A percentile compares a stretch with the other conserved stretches of the same genome.
Conservation (phyloP, 2,329 filamentous ascomycete species). For the Penicillium hordei region DNA sequence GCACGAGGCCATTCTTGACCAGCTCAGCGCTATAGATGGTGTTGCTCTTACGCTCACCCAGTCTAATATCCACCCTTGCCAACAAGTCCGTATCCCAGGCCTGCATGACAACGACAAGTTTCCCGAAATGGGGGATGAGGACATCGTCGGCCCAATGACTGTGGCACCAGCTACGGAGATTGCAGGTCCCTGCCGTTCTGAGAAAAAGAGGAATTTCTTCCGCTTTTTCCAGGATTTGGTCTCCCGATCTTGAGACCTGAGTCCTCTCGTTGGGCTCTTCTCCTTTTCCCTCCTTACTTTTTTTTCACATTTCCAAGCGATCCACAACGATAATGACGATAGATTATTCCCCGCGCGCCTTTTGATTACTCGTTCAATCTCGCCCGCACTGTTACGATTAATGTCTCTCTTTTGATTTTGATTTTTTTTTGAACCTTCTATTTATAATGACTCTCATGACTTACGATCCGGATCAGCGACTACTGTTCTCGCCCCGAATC, state of each 20-base stretch:
- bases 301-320: constrained; percentile 12
- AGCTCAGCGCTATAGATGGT: constrained; percentile 41
- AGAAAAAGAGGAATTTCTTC: constrained; percentile 47
- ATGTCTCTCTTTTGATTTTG: constrained; percentile 27
- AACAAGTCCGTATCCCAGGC: constrained; percentile 48
- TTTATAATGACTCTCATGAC: constrained; percentile 30
- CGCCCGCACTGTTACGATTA: constrained; percentile 32
- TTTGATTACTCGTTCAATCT: constrained; percentile 17
- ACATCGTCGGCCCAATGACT: constrained; percentile 92
- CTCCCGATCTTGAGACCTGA: constrained; percentile 26
- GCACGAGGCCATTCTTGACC: constrained; percentile 64
- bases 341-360: constrained; percentile 24
- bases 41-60: constrained; percentile 41
- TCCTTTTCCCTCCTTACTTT: background rate
- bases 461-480: constrained; percentile 31
- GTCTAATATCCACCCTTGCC: constrained; percentile 48
- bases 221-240: constrained; percentile 47
- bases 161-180: constrained; percentile 44
- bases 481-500: constrained; percentile 36
- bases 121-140: constrained; percentile 80
- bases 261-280: background rate
- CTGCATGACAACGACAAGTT: constrained; percentile 70
- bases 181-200: constrained; percentile 44
- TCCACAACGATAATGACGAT: constrained; percentile 29
- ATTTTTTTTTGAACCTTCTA: constrained; percentile 14